phyloP scores from a whole-genome alignment of 2,329 filamentous ascomycete genomes.

The Fusarium proliferatum region DNA sequence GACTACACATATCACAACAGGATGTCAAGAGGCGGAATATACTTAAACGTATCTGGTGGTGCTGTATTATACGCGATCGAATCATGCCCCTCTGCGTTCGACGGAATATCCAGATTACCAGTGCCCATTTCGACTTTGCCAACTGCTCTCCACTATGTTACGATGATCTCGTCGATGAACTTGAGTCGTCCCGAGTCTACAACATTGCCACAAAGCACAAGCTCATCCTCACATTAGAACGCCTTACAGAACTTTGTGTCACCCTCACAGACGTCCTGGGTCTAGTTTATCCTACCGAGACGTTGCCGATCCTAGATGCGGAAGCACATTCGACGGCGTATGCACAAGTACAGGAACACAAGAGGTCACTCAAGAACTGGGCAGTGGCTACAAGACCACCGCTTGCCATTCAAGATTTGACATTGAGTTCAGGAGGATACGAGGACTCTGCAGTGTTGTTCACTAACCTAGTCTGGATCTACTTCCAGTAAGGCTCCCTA shows the following conservation, averaged over 20 bases:
- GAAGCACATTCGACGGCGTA: constrained; percentile 21
- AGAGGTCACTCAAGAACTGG: constrained; percentile 19
- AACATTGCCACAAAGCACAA: constrained; percentile 32
- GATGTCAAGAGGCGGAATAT: constrained; percentile 22
- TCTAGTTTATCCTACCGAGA: constrained; percentile 29
- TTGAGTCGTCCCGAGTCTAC: constrained; percentile 33
- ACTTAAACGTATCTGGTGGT: constrained; percentile 36
- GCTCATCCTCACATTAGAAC: constrained; percentile 25
- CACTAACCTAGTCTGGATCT: constrained; percentile 38
- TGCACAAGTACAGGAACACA: constrained; percentile 21
- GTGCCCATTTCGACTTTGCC: constrained; percentile 27
- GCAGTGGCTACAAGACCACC: constrained; percentile 20
- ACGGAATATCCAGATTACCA: constrained; percentile 32
- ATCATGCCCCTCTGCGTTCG: constrained; percentile 36
- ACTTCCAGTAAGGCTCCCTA: constrained; percentile 29
- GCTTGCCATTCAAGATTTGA: constrained; percentile 14
- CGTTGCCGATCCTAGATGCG: constrained; percentile 16
- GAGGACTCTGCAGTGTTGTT: constrained; percentile 32
- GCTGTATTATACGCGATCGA: constrained; percentile 34
- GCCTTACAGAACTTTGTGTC: constrained; percentile 29
- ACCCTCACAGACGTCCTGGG: constrained; percentile 28
- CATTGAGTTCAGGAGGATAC: background rate
- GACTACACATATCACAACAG: background rate
- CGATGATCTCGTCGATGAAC: constrained; percentile 33
- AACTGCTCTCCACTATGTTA: constrained; percentile 18